A percentile compares a stretch with the other conserved stretches of the same genome.
Evolutionary conservation across 139 green algal species (phyloP).

Genomic region (Pseudopediastrum boryanum): DNA sequence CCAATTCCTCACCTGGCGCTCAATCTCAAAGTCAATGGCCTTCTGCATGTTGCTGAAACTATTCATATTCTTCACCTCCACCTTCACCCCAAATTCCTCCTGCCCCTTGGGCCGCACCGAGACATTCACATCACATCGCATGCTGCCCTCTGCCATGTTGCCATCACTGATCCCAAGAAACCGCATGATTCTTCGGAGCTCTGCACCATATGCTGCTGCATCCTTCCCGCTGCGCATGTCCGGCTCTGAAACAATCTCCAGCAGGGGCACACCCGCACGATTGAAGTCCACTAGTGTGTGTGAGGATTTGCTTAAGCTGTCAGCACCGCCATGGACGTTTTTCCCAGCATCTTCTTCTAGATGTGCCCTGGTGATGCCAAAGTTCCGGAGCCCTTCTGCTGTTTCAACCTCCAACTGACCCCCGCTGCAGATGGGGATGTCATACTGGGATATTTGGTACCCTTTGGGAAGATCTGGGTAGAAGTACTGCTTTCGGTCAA

Average conservation of each 20-base stretch:
- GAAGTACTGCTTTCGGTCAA: constrained; percentile 99
- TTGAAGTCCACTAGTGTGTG: constrained; percentile 93
- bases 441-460: constrained; percentile 97
- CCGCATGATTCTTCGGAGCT: constrained; percentile 89
- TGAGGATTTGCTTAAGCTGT: constrained; percentile 67
- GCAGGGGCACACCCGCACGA: constrained; percentile 87
- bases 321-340: constrained; percentile 79
- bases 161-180: constrained; percentile 89
- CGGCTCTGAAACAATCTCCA: constrained; percentile 96
- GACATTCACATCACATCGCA: constrained; percentile 95
- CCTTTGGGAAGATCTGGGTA: constrained; percentile 98
- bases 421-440: constrained; percentile 77
- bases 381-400: constrained; percentile 45
- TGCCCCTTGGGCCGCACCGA: constrained; percentile 67
- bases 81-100: constrained; percentile 88
- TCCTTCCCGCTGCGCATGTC: constrained; percentile 91
- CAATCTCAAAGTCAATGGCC: constrained; percentile 70
- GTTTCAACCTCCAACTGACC: constrained; percentile 53
- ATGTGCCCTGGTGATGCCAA: constrained; percentile 80
- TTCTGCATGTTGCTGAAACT: constrained; percentile 94
- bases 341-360: constrained; percentile 98
- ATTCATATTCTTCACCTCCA: constrained; percentile 99
- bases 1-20: constrained; percentile 81
- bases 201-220: constrained; percentile 89
- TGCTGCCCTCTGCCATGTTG: constrained; percentile 90